A percentile compares a stretch with the other conserved stretches of the same genome.
Evolutionary conservation across 1,284 basidiomycete genomes (phyloP).

Genomic region (Inonotus obliquus): DNA sequence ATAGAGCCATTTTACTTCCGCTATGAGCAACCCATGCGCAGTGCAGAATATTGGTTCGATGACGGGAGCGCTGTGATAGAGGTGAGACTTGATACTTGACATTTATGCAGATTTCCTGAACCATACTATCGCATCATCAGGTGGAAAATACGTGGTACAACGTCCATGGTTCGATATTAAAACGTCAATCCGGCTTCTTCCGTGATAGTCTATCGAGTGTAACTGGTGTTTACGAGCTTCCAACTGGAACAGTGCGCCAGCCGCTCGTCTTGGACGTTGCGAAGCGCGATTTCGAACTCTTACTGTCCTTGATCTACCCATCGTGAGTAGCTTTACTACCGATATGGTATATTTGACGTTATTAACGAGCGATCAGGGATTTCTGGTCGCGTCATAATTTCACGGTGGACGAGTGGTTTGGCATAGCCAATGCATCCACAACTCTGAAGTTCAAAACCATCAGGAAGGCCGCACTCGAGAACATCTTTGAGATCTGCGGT

Average conservation of each 20-base stretch:
- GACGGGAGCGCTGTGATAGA: constrained; percentile 2
- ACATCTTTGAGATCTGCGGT: not conserved
- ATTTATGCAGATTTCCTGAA: not conserved
- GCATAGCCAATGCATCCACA: not conserved
- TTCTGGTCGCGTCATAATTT: not conserved
- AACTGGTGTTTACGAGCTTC: not conserved
- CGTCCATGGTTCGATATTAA: constrained; percentile 2
- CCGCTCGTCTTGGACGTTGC: not conserved
- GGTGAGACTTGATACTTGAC: not conserved
- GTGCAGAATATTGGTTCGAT: constrained; percentile 2
- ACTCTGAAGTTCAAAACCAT: not conserved
- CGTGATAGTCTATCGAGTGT: not conserved
- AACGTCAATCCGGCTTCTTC: not conserved
- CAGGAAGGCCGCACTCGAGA: not conserved
- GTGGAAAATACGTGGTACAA: constrained; percentile 2
- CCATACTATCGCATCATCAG: not conserved
- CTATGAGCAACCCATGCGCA: not conserved
- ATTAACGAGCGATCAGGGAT: not conserved
- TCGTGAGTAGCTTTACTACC: not conserved
- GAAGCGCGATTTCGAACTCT: constrained; percentile 7
- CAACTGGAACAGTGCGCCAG: not conserved
- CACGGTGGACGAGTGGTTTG: constrained; percentile 1
- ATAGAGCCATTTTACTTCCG: not conserved
- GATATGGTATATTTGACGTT: no score
- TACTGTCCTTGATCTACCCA: constrained; percentile 2